Conservation (phyloP, 257 asterid species). For the Coffea canephora region DNA sequence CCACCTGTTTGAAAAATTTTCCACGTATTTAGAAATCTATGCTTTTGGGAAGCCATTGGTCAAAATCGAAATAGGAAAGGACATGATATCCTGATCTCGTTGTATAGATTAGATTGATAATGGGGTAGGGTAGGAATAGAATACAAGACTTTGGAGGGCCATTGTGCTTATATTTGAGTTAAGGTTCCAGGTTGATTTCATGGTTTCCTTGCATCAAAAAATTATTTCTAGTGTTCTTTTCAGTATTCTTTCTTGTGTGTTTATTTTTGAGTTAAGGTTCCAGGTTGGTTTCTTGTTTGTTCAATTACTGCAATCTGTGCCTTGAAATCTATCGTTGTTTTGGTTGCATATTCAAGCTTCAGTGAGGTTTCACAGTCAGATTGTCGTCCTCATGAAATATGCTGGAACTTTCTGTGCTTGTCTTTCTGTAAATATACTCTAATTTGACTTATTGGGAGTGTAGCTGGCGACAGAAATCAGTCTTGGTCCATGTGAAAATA, state of each 20-base stretch:
- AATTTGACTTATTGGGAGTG: background rate
- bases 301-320: background rate
- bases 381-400: background rate
- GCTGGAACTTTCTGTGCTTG: background rate
- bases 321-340: background rate
- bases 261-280: too few species aligned
- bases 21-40: background rate
- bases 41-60: background rate
- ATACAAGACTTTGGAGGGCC: background rate
- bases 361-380: background rate
- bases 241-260: too few species aligned
- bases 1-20: background rate
- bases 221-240: background rate
- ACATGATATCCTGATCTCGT: background rate
- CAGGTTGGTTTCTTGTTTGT: background rate
- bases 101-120: constrained; percentile 11
- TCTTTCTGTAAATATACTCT: background rate
- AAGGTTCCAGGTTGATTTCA: background rate
- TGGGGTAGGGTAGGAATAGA: background rate
- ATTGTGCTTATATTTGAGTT: constrained; percentile 2
- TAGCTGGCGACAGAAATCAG: background rate
- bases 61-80: background rate
- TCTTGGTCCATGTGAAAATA: too few species aligned
- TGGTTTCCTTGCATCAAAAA: background rate
- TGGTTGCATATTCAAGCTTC: background rate